Conservation (phyloP, 2,329 filamentous ascomycete species). For the Fusarium continuum region DNA sequence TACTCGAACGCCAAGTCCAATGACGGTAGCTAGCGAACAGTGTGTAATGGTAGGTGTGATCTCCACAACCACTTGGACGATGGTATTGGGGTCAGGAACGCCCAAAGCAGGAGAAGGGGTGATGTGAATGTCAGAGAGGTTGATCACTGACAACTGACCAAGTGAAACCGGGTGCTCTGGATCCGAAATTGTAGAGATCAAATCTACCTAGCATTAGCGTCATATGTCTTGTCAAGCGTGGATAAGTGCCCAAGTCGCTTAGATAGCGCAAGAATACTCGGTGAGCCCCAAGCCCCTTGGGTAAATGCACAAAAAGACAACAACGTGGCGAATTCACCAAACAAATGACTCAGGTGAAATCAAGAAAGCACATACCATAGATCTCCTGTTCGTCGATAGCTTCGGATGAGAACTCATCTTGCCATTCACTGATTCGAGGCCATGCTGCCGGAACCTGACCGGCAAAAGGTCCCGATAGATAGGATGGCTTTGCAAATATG, state of each 20-base stretch:
- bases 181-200: constrained; percentile 94
- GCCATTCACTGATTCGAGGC: constrained; percentile 50
- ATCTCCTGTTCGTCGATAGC: constrained; percentile 98
- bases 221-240: neutral
- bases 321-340: constrained; percentile 14
- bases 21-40: constrained; percentile 95
- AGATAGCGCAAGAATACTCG: neutral
- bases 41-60: constrained; percentile 97
- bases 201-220: constrained; percentile 64
- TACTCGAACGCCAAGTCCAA: constrained; percentile 91
- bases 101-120: constrained; percentile 52
- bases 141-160: constrained; percentile 92
- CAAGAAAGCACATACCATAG: constrained; percentile 71
- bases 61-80: constrained; percentile 81
- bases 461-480: constrained; percentile 53
- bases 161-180: constrained; percentile 96
- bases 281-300: neutral
- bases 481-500: constrained; percentile 57
- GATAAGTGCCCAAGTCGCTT: neutral
- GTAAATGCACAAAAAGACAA: neutral
- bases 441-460: constrained; percentile 49
- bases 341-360: constrained; percentile 8
- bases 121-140: constrained; percentile 92
- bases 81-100: constrained; percentile 60
- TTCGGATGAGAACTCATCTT: constrained; percentile 73